These are phyloP conservation scores for Cystobasidiaceae sp. DNA, from an alignment of 1,284 basidiomycete genomes.

Conservation along the genomic window DNA sequence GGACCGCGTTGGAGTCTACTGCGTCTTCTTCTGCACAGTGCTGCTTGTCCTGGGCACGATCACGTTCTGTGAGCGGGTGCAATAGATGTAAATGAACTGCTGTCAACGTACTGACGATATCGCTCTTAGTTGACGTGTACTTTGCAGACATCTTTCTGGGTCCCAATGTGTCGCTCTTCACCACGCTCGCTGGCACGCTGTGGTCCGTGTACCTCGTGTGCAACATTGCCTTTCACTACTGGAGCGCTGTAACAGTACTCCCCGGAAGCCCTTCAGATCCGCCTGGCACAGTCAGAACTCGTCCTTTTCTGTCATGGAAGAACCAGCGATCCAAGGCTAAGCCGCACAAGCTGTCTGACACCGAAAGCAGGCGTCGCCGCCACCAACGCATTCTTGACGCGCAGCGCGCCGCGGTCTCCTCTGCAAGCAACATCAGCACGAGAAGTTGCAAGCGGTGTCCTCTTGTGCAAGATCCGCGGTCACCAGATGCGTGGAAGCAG, in stretches of 20 bases:
- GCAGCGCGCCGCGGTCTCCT: too few relatives aligned
- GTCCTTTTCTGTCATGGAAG: slow-evolving; percentile 16
- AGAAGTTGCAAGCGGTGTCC: slow-evolving; percentile 42
- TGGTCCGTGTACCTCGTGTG: slow-evolving; percentile 36
- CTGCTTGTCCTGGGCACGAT: slow-evolving; percentile 65
- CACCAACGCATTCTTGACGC: neutral
- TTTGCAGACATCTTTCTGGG: slow-evolving; percentile 32
- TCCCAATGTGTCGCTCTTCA: slow-evolving; percentile 35
- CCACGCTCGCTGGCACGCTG: slow-evolving; percentile 29
- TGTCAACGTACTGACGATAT: too few relatives aligned
- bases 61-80: slow-evolving; percentile 66
- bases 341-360: neutral
- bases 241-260: slow-evolving; percentile 36
- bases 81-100: too few relatives aligned
- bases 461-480: slow-evolving; percentile 50
- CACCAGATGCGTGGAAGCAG: slow-evolving; percentile 51
- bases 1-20: slow-evolving; percentile 83
- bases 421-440: too few relatives aligned
- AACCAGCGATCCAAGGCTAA: neutral
- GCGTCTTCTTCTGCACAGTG: slow-evolving; percentile 68
- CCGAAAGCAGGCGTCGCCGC: neutral
- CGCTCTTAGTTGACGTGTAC: slow-evolving; percentile 33
- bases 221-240: slow-evolving; percentile 41
- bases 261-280: slow-evolving; percentile 31
- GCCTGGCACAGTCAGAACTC: slow-evolving; percentile 4